Conservation (phyloP, 352 stramenopile species). For the Phytophthora tentaculata region DNA sequence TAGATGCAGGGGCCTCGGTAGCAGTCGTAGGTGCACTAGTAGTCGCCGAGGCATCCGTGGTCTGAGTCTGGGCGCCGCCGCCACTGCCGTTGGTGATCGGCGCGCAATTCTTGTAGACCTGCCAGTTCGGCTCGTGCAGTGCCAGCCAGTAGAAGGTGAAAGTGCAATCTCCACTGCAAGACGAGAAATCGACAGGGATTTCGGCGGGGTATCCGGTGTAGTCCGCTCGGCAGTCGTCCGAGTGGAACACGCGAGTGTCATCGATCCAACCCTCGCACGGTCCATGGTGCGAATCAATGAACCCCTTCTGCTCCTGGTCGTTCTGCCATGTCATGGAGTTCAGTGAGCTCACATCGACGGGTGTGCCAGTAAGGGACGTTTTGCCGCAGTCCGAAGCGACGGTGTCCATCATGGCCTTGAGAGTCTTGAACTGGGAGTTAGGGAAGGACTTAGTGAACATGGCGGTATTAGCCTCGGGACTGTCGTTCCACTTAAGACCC, state of each 20-base stretch:
- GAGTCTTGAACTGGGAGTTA: constrained; percentile 40
- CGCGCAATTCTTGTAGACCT: constrained; percentile 61
- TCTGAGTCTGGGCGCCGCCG: constrained; percentile 15
- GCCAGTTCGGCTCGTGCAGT: constrained; percentile 57
- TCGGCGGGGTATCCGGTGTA: constrained; percentile 52
- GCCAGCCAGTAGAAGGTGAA: constrained; percentile 74
- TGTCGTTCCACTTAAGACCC: constrained; percentile 40
- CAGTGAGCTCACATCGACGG: constrained; percentile 43
- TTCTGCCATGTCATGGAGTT: constrained; percentile 59
- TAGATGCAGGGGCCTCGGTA: constrained; percentile 14
- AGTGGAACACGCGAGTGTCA: constrained; percentile 42
- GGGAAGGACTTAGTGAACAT: constrained; percentile 38
- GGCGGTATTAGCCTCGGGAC: constrained; percentile 31
- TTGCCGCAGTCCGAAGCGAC: constrained; percentile 35
- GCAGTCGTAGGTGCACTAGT: background rate
- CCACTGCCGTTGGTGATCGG: constrained; percentile 39
- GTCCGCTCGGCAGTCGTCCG: constrained; percentile 45
- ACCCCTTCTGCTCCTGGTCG: constrained; percentile 46
- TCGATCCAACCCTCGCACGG: constrained; percentile 61
- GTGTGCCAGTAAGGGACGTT: constrained; percentile 10
- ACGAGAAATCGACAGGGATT: constrained; percentile 58
- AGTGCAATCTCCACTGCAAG: constrained; percentile 52
- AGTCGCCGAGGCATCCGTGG: constrained; percentile 10
- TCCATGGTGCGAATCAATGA: constrained; percentile 50
- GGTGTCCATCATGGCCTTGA: constrained; percentile 46